Base-by-base conservation (phyloP, 1,284 basidiomycete species). In the Microstroma glucosiphilum region DNA sequence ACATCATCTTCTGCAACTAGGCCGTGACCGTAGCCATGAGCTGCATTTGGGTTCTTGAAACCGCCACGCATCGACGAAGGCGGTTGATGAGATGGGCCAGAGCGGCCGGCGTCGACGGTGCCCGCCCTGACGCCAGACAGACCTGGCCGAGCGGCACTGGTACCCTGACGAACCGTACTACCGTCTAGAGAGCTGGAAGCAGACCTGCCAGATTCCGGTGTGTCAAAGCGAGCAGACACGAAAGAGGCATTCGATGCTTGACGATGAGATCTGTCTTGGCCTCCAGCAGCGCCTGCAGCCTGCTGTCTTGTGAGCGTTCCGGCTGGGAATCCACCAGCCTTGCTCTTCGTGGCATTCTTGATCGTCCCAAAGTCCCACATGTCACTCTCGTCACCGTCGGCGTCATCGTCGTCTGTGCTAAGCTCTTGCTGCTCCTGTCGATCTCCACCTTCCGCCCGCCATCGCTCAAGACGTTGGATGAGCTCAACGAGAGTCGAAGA, bases 401-500 rank as follows among this genome's bases (percentile, higher is more conserved):
- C 67, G 25, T 71, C 66, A 6, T 72, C 72, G 57, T 72, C 69
- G 48, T 66, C 68, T 25, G 69, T 62, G 21, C 68, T 68, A 46
- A 67, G 65, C 56, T 73, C 71, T 49, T 71, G 65, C 19, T 67
- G 63, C 53, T 72, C 71, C 60, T 70, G 69, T 11, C 70, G 63
- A 17, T 75, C 73, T 51, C 73, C 73, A 25, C 91, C 77, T 91
- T 91, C n/a, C 49, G 80, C 75, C 79, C 86, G 89, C 92, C 92
- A 98, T 68, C 90, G 84, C 73, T 96, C 92, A 69, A 92, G 89
- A 41, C 92, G 85, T 71, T 97, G 93, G 71, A 97, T 94, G 56
- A 98, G 84, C 78, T 97, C 94, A 0, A 92, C 96, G 64, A 97
- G 83, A 75, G 94, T 96, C 71, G 82, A 90, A 3, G 92, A 89